phyloP scores from a whole-genome alignment of 179 eudicot species.

The Spinacia oleracea region DNA sequence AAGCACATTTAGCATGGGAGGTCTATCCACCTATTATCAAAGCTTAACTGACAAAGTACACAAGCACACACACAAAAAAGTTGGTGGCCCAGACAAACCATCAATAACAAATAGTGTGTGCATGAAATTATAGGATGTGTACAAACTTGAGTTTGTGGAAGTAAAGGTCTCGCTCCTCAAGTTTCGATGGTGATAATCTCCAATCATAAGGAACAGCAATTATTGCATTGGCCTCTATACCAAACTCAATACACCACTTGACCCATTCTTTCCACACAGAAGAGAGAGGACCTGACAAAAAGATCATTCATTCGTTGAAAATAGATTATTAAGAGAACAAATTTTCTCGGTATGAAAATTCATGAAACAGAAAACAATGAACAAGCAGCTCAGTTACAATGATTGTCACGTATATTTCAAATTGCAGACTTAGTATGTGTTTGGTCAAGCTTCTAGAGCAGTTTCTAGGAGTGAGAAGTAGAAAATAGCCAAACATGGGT shows the following conservation, averaged over 20 bases:
- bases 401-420: background rate
- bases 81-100: conserved; percentile 2
- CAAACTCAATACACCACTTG: conserved; percentile 98
- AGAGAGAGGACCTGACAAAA: conserved; percentile 86
- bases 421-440: no score
- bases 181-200: conserved; percentile 95
- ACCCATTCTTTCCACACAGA: conserved; percentile 99
- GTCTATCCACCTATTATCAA: background rate
- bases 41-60: background rate
- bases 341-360: background rate
- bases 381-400: conserved; percentile 7
- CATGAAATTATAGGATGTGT: conserved; percentile 17
- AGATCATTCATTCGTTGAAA: conserved; percentile 16
- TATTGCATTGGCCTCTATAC: conserved; percentile 93
- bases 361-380: background rate
- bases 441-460: no score
- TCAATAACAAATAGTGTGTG: conserved; percentile 9
- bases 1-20: conserved; percentile 5
- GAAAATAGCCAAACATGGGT: no score
- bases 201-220: conserved; percentile 97
- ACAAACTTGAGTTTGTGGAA: conserved; percentile 91
- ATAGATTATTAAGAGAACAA: background rate
- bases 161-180: conserved; percentile 96
- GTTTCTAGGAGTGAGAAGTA: no score
- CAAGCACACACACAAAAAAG: background rate